These are phyloP conservation scores for Papilionanthe hybrid DNA, from an alignment of 116 monocot genomes.

Conservation along the genomic window DNA sequence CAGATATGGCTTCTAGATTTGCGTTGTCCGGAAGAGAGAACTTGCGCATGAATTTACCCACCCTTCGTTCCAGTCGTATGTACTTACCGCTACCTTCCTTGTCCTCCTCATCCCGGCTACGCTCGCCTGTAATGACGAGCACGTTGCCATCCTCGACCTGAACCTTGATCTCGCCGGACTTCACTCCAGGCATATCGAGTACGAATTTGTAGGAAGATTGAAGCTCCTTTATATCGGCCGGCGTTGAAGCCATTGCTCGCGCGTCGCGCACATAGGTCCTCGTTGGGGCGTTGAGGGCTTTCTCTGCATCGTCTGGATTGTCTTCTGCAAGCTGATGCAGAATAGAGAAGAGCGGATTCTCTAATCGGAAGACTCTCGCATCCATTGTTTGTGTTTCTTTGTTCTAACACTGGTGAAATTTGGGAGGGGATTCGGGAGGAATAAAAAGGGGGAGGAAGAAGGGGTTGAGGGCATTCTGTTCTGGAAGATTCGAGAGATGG, in stretches of 20 bases:
- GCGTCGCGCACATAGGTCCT: slow-evolving; percentile 37
- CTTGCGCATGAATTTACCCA: slow-evolving; percentile 49
- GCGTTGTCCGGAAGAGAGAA: slow-evolving; percentile 35
- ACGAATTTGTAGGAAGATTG: slow-evolving; percentile 24
- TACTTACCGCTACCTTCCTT: slow-evolving; percentile 11
- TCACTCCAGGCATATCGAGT: slow-evolving; percentile 37
- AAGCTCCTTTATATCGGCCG: slow-evolving; percentile 45
- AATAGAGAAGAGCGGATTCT: background rate
- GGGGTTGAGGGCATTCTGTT: too few relatives aligned
- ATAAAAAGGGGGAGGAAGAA: too few relatives aligned
- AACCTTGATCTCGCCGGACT: slow-evolving; percentile 36
- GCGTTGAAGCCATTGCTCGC: slow-evolving; percentile 40
- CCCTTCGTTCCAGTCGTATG: slow-evolving; percentile 36
- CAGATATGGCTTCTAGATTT: slow-evolving; percentile 18
- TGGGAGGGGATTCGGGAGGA: too few relatives aligned
- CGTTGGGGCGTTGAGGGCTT: slow-evolving; percentile 22
- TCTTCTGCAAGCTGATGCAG: slow-evolving; percentile 7
- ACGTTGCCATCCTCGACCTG: slow-evolving; percentile 36
- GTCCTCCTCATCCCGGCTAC: slow-evolving; percentile 19
- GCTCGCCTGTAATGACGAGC: slow-evolving; percentile 40
- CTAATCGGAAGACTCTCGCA: background rate
- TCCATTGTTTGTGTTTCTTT: slow-evolving; percentile 1
- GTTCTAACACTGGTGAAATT: too few relatives aligned
- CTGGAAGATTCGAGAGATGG: too few relatives aligned
- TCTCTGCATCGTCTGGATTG: slow-evolving; percentile 16